phyloP scores from a whole-genome alignment of 2,329 filamentous ascomycete species.

The Lecanosticta acicola region DNA sequence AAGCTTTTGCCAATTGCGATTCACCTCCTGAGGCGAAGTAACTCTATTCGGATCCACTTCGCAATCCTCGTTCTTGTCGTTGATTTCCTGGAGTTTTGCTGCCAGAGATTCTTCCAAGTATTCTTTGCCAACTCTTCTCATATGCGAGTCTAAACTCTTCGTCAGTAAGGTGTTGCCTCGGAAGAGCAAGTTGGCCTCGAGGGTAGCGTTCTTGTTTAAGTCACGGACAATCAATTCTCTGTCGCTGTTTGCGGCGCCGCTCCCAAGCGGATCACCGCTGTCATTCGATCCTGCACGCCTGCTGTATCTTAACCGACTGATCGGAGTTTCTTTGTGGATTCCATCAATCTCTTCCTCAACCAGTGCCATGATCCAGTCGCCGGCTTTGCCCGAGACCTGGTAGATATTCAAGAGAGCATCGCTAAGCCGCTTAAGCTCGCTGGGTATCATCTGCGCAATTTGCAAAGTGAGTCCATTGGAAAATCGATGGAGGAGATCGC shows the following conservation, averaged over 20 bases:
- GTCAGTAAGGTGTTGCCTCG: conserved; percentile 91
- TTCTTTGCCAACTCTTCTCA: conserved; percentile 88
- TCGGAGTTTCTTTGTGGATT: conserved; percentile 71
- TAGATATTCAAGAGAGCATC: conserved; percentile 91
- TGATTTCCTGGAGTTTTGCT: conserved; percentile 84
- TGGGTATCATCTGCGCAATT: conserved; percentile 71
- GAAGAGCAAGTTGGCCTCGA: conserved; percentile 91
- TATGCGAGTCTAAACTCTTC: conserved; percentile 88
- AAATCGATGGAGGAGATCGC: conserved; percentile 79
- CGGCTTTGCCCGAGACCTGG: conserved; percentile 77
- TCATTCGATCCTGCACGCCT: conserved; percentile 63
- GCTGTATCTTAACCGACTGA: conserved; percentile 62
- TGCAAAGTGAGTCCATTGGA: conserved; percentile 76
- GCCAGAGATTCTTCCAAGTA: conserved; percentile 82
- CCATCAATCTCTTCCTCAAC: conserved; percentile 98
- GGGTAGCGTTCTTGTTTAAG: conserved; percentile 70
- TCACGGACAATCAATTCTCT: conserved; percentile 69
- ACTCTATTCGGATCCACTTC: conserved; percentile 90
- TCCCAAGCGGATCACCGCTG: conserved; percentile 49
- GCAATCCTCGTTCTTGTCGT: conserved; percentile 83
- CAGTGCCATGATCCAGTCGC: conserved; percentile 86
- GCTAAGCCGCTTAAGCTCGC: conserved; percentile 71
- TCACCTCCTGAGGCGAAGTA: conserved; percentile 60
- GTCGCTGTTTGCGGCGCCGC: conserved; percentile 44
- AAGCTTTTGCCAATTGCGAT: conserved; percentile 76